Evolutionary conservation across 768 basidiomycete genomes (phyloP), one percentile per base, ranked within the genome.

Genomic region (Pleurotus tuoliensis): DNA sequence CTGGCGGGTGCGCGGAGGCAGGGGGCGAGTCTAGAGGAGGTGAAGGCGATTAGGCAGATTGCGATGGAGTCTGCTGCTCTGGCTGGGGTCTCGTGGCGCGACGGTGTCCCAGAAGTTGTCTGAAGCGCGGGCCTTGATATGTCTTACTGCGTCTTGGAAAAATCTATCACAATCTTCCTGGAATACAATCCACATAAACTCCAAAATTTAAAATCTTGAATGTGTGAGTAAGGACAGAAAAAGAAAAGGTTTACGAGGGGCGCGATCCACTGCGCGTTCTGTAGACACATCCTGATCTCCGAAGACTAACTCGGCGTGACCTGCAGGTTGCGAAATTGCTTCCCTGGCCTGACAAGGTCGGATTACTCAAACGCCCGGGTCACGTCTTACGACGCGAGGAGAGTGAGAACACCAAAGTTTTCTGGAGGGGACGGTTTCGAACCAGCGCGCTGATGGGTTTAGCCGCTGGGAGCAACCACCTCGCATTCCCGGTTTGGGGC

Each of bases 361-460:
- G 66, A 87, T 91, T 91, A 91, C 87, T 87, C 90, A 86, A 85
- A 83, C 51, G 81, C 74, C 70, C 77, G 63, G 58, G 61, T 78
- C 86, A 82, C 69, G 34, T 73, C 82, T 84, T 91, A 72, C 84
- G 79, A 69, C 59, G 71, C 77, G 82, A 79, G 74, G 76, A 72
- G 79, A 81, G 82, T 81, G 85, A 82, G 79, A 73, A 87, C 89
- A 41, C 51, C 51, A 88, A 90, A 92, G 87, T 90, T 91, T 90
- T 92, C 90, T 83, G 87, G 88, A 90, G 90, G 88, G 87, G 87
- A 84, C 84, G 81, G 88, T 80, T 87, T 91, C 87, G 90, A 91
- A 90, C 87, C 85, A 88, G 90, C 89, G 90, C 90, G 83, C 90
- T 80, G 70, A 75, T 78, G 81, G 73, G 71, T 63, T 69, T 44